Base-by-base conservation (phyloP, 1,284 basidiomycete species). In the Mycena sp. region DNA sequence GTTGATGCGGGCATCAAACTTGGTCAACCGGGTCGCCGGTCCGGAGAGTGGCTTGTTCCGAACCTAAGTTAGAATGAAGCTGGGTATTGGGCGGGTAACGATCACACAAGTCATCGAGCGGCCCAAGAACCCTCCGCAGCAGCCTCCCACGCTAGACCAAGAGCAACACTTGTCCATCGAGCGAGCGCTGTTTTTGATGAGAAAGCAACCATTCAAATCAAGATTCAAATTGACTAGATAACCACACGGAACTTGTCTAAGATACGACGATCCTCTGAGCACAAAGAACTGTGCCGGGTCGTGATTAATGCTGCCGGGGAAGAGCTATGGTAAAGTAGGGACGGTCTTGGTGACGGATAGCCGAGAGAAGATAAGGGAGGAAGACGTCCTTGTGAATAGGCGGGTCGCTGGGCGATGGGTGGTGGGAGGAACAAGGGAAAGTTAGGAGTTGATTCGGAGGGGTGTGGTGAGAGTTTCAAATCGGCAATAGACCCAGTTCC, bases 341-440 rank as follows among this genome's bases (percentile, higher is more conserved):
- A 16, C 9, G n/a, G n/a, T 11, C 44, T 29, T 26, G 56, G 41
- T 12, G 48, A 43, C 5, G 54, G 38, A 23, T 46, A 62, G 26
- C 50, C 63, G 6, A 65, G 51, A 14, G 64, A 65, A 4, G 64
- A 53, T 23, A 65, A 37, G 9, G 64, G 55, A 6, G 64, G 64
- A 10, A 65, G 55, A 4, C 29, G 45, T 6, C 30, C 43, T 4
- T 49, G 51, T 5, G 50, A 37, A 21, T 25, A 21, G 23, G 29
- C 26, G 16, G 59, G 40, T n/a, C n/a, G n/a, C n/a, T n/a, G n/a
- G 5, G 55, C 58, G 43, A 65, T 61, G 6, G 64, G 50, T 1
- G 60, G 59, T 21, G 62, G 56, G 6, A 52, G 30, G 37, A 48
- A 28, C 17, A 19, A 17, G 25, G 14, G 12, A 14, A 28, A 21